phyloP scores from a whole-genome alignment of 345 rosid species.

The Trapa bicornis region DNA sequence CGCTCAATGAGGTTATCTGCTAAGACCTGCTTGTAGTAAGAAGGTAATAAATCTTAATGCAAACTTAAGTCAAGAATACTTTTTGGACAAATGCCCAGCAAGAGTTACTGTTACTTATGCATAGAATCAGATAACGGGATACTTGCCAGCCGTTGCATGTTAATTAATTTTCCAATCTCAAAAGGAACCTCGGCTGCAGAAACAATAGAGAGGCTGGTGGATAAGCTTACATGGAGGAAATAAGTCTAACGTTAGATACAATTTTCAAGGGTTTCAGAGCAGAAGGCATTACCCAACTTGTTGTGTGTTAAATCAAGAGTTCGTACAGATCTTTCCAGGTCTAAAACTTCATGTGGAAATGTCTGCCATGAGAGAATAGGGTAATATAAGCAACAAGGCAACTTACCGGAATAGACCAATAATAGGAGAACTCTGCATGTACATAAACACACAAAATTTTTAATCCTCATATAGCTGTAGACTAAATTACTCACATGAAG shows the following conservation, averaged over 20 bases:
- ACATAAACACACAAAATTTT: too few relatives aligned
- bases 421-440: neutral
- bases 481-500: neutral
- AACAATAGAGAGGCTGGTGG: neutral
- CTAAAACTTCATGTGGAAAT: slow-evolving; percentile 72
- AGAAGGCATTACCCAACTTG: slow-evolving; percentile 48
- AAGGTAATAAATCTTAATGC: neutral
- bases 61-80: neutral
- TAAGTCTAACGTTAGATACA: neutral
- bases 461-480: too few relatives aligned
- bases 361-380: slow-evolving; percentile 27
- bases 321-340: slow-evolving; percentile 61
- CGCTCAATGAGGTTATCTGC: slow-evolving; percentile 56
- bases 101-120: neutral
- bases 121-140: neutral
- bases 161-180: slow-evolving; percentile 63
- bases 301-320: slow-evolving; percentile 84
- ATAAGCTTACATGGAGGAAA: slow-evolving; percentile 1
- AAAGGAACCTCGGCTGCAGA: slow-evolving; percentile 72
- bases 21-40: slow-evolving; percentile 39
- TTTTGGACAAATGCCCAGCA: neutral
- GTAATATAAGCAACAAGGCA: neutral
- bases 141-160: slow-evolving; percentile 86
- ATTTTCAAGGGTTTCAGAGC: neutral
- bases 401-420: neutral